These are phyloP conservation scores for Pichia terricola DNA, from an alignment of 1,139 yeast genomes.

Conservation along the genomic window DNA sequence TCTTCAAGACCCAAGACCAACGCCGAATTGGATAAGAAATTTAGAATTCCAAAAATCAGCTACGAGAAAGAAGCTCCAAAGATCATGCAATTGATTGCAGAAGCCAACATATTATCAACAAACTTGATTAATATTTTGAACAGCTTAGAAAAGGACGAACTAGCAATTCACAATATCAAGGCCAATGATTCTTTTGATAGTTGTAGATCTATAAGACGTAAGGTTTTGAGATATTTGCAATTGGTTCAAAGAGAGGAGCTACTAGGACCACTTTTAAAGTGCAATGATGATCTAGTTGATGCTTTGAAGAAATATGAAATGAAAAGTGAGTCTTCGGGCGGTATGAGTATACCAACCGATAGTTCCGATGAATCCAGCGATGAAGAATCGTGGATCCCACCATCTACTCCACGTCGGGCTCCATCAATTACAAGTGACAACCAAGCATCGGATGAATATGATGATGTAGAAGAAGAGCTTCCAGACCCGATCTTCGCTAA, in stretches of 20 bases:
- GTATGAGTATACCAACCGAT: no score
- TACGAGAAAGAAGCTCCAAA: conserved; percentile 65
- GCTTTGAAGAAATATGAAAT: conserved; percentile 63
- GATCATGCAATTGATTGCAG: conserved; percentile 61
- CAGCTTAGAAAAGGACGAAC: conserved; percentile 38
- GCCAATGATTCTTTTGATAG: conserved; percentile 57
- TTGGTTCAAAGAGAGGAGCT: conserved; percentile 76
- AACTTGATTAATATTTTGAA: conserved; percentile 58
- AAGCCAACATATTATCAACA: conserved; percentile 67
- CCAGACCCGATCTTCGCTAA: no score
- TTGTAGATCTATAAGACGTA: conserved; percentile 69
- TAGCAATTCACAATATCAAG: conserved; percentile 54
- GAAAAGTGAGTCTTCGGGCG: no score
- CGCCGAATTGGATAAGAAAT: conserved; percentile 45
- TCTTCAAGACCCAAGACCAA: conserved; percentile 18
- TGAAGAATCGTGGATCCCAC: no score
- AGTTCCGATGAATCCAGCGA: background rate
- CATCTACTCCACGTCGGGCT: no score
- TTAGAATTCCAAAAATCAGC: conserved; percentile 58
- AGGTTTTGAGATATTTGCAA: conserved; percentile 73
- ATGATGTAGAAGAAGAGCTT: background rate
- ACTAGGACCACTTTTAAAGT: conserved; percentile 73
- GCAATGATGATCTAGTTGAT: conserved; percentile 79
- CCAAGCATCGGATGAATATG: background rate
- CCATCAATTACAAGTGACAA: background rate